phyloP scores from a whole-genome alignment of 2,329 filamentous ascomycete genomes.

The Davidsoniella australis region DNA sequence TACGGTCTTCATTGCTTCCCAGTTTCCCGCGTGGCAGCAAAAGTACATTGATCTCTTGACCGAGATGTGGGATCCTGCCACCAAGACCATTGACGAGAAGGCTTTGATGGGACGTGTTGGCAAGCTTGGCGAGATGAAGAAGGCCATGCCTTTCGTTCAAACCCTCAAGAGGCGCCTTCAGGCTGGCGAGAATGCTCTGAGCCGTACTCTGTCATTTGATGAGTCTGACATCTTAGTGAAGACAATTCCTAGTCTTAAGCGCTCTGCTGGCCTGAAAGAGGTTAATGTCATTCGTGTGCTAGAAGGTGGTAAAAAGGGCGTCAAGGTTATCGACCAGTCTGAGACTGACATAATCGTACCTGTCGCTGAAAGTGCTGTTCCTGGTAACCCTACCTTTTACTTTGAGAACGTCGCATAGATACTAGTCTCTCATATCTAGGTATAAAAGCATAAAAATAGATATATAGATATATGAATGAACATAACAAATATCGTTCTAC shows the following conservation, averaged over 20 bases:
- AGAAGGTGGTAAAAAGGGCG: slow-evolving; percentile 50
- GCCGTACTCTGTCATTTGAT: slow-evolving; percentile 73
- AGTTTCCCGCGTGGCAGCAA: slow-evolving; percentile 80
- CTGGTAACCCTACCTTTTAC: slow-evolving; percentile 63
- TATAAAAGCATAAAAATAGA: slow-evolving; percentile 14
- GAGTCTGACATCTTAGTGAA: slow-evolving; percentile 59
- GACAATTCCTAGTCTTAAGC: slow-evolving; percentile 67
- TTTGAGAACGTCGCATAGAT: slow-evolving; percentile 56
- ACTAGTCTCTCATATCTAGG: slow-evolving; percentile 13
- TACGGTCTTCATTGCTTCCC: slow-evolving; percentile 63
- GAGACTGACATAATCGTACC: slow-evolving; percentile 40
- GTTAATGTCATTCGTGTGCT: slow-evolving; percentile 58
- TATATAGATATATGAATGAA: background rate
- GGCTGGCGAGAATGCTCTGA: slow-evolving; percentile 58
- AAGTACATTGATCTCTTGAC: slow-evolving; percentile 71
- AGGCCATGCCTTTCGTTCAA: slow-evolving; percentile 95
- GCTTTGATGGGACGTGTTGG: slow-evolving; percentile 59
- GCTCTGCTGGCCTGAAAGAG: slow-evolving; percentile 49
- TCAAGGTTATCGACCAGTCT: slow-evolving; percentile 32
- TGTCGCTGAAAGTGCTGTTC: slow-evolving; percentile 57
- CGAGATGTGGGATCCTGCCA: slow-evolving; percentile 46
- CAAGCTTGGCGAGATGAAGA: slow-evolving; percentile 84
- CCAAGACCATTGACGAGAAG: slow-evolving; percentile 59
- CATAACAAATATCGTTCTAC: too few species aligned
- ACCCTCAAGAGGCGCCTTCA: slow-evolving; percentile 67